phyloP scores from a whole-genome alignment of 2,329 filamentous ascomycete genomes.

The Ophiostoma australiae region DNA sequence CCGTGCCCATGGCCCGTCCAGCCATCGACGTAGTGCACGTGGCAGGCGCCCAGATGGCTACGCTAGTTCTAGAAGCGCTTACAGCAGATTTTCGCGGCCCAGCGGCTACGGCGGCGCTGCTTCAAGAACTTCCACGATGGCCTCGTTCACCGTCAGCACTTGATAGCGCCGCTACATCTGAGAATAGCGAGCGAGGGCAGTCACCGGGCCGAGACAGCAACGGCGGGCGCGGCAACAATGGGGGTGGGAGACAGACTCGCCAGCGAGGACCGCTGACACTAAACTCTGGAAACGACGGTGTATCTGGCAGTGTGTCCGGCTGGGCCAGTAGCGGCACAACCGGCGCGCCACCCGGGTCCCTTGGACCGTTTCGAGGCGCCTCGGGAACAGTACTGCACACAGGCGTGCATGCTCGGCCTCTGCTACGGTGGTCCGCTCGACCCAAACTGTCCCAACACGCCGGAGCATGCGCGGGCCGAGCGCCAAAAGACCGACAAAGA shows the following conservation, averaged over 20 bases:
- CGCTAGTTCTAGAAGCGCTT: neutral
- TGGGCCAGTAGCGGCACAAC: too few relatives aligned
- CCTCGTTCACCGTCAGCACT: neutral
- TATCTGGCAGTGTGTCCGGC: neutral
- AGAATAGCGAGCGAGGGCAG: too few relatives aligned
- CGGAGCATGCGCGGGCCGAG: neutral
- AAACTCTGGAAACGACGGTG: neutral
- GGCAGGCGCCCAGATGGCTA: neutral
- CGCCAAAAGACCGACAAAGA: neutral
- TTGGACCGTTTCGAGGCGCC: neutral
- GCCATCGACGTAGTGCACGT: neutral
- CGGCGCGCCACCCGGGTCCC: neutral
- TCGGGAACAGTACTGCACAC: conserved; percentile 13
- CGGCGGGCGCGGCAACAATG: neutral
- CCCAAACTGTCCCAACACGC: neutral
- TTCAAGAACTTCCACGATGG: neutral
- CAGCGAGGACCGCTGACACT: neutral
- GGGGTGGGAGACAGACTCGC: neutral
- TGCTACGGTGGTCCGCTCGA: conserved; percentile 5
- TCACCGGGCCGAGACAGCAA: neutral
- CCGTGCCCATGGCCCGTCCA: neutral
- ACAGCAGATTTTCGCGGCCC: too few relatives aligned
- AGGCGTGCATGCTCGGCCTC: conserved; percentile 11
- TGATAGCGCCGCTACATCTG: neutral
- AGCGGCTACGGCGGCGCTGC: neutral